These are phyloP conservation scores for Apiospora saccharicola DNA, from an alignment of 2,329 filamentous ascomycete genomes.

Conservation along the genomic window DNA sequence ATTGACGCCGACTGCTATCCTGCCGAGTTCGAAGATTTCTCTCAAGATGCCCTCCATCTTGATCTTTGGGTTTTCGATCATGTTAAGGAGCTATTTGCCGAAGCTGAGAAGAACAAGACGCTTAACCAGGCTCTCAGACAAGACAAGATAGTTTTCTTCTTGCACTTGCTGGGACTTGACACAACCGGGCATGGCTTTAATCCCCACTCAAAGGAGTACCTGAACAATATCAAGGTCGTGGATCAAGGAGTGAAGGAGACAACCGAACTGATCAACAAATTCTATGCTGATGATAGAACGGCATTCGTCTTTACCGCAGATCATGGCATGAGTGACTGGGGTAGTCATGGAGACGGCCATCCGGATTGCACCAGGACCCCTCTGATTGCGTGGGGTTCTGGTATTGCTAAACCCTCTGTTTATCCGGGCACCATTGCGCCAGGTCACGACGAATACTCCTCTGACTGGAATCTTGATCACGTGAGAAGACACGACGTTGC, in stretches of 20 bases:
- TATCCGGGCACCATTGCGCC: slow-evolving; percentile 64
- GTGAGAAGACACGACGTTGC: slow-evolving; percentile 88
- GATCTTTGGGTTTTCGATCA: slow-evolving; percentile 97
- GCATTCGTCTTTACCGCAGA: slow-evolving; percentile 98
- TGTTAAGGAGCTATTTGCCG: slow-evolving; percentile 84
- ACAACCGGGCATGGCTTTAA: slow-evolving; percentile 86
- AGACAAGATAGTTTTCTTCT: slow-evolving; percentile 92
- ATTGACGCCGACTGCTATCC: slow-evolving; percentile 89
- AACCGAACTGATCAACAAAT: slow-evolving; percentile 79
- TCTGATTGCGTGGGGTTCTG: slow-evolving; percentile 91
- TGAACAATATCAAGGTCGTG: slow-evolving; percentile 93
- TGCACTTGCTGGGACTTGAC: slow-evolving; percentile 91
- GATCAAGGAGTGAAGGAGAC: slow-evolving; percentile 90
- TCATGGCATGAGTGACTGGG: slow-evolving; percentile 99
- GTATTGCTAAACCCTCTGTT: slow-evolving; percentile 77
- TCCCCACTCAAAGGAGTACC: slow-evolving; percentile 94
- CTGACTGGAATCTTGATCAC: slow-evolving; percentile 84
- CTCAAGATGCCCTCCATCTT: slow-evolving; percentile 78
- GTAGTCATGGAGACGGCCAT: slow-evolving; percentile 98
- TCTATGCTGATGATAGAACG: slow-evolving; percentile 85
- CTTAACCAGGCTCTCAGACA: slow-evolving; percentile 76
- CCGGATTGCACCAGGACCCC: slow-evolving; percentile 97
- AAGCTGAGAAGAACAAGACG: slow-evolving; percentile 79
- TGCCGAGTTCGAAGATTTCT: slow-evolving; percentile 89
- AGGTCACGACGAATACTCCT: slow-evolving; percentile 91